phyloP scores from a whole-genome alignment of 2,329 filamentous ascomycete species.

The Ascochyta lentis region DNA sequence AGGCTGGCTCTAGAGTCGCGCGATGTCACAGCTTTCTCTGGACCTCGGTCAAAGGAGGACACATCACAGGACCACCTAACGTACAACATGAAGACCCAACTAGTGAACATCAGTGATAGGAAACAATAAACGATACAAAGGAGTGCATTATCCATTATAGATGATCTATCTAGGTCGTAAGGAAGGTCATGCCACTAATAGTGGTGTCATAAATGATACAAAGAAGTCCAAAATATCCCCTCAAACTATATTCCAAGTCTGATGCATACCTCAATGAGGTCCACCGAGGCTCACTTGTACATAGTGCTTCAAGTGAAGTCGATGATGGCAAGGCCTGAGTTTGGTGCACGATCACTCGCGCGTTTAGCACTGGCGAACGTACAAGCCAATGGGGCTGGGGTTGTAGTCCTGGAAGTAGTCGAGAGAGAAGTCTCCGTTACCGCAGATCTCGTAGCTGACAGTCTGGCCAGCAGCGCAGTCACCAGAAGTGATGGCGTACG shows the following conservation, averaged over 20 bases:
- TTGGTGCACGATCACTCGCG: not conserved
- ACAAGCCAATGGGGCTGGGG: conserved; percentile 52
- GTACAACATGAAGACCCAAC: too few species aligned
- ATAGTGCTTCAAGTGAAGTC: conserved; percentile 1
- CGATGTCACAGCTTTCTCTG: too few species aligned
- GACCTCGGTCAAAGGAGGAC: too few species aligned
- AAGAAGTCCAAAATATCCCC: not conserved
- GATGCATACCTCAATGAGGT: not conserved
- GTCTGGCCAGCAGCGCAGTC: conserved; percentile 61
- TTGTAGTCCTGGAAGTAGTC: conserved; percentile 72
- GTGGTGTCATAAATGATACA: not conserved
- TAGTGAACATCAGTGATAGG: not conserved
- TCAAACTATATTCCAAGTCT: not conserved
- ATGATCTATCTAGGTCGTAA: conserved; percentile 4
- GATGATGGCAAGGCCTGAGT: conserved; percentile 12
- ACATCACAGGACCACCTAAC: too few species aligned
- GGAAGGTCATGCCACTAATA: not conserved
- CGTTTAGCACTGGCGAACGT: conserved; percentile 35
- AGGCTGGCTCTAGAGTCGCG: too few species aligned
- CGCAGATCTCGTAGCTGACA: conserved; percentile 61
- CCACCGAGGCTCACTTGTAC: conserved; percentile 14
- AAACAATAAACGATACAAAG: not conserved
- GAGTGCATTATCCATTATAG: conserved; percentile 10
- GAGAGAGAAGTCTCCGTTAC: conserved; percentile 58
- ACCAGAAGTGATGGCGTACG: conserved; percentile 62